A percentile compares a stretch with the other conserved stretches of the same genome.
Evolutionary conservation across 305 asterid genomes (phyloP).

Genomic region (Petunia hybrid): DNA sequence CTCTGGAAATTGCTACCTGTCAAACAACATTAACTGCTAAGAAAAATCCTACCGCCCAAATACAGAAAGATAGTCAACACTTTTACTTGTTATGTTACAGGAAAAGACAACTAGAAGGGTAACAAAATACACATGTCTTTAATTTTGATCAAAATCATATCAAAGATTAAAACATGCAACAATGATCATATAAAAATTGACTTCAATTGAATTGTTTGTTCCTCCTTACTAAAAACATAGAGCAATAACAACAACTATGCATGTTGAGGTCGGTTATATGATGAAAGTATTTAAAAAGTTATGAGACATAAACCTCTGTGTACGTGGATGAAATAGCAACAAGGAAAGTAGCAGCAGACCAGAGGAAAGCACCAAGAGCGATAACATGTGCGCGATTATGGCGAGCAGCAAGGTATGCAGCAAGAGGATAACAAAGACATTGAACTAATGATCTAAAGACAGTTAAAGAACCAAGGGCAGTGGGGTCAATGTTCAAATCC

Average conservation of each 20-base stretch:
- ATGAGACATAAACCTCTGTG: conserved; percentile 49
- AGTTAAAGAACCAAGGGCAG: conserved; percentile 72
- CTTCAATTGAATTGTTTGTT: too few species aligned
- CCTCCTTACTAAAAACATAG: too few species aligned
- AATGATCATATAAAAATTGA: too few species aligned
- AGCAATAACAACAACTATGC: too few species aligned
- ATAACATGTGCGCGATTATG: conserved; percentile 72
- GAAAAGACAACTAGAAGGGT: neutral
- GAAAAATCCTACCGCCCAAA: too few species aligned
- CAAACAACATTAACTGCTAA: conserved; percentile 24
- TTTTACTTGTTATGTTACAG: neutral
- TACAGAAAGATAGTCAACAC: too few species aligned
- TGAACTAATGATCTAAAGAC: conserved; percentile 80
- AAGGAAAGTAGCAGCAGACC: conserved; percentile 85
- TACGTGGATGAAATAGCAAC: conserved; percentile 72
- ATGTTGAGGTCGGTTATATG: too few species aligned
- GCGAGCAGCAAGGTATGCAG: conserved; percentile 67
- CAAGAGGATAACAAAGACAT: conserved; percentile 71
- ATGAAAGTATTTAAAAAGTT: too few species aligned
- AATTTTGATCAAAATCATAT: neutral
- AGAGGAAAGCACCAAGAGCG: conserved; percentile 74
- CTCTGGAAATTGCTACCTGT: conserved; percentile 81
- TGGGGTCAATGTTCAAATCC: conserved; percentile 67
- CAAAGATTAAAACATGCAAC: too few species aligned
- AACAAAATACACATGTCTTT: neutral